Evolutionary conservation across 2,329 filamentous ascomycete species (phyloP).

Genomic region (Capronia coronata): DNA sequence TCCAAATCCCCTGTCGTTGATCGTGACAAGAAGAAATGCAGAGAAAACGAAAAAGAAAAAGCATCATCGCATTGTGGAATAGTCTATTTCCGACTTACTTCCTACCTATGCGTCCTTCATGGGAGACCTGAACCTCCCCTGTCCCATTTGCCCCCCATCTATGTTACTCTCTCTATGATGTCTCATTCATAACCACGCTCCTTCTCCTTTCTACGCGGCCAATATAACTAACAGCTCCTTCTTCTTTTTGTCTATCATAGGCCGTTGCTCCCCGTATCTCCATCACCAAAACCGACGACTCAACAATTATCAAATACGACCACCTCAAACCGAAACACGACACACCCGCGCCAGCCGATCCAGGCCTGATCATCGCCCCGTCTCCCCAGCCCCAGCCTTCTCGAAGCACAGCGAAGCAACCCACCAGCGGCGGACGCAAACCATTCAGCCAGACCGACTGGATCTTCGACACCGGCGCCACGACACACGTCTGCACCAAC

Average conservation of each 20-base stretch:
- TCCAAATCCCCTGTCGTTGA: neutral
- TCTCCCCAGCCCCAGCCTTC: conserved; percentile 1
- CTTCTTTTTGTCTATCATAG: neutral
- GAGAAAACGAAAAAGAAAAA: too few species aligned
- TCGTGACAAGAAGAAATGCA: too few species aligned
- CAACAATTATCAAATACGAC: conserved; percentile 15
- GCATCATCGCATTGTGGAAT: too few species aligned
- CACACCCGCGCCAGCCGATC: conserved; percentile 7
- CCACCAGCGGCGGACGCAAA: conserved; percentile 3
- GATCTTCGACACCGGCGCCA: conserved; percentile 21
- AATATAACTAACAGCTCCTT: neutral
- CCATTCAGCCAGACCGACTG: conserved; percentile 9
- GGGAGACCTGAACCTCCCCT: too few species aligned
- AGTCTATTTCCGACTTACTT: too few species aligned
- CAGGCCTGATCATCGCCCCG: conserved; percentile 8
- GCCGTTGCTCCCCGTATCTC: conserved; percentile 11
- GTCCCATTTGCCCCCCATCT: too few species aligned
- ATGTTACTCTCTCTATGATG: too few species aligned
- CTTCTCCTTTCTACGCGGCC: neutral
- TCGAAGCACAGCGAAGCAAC: neutral
- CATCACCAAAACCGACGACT: conserved; percentile 8
- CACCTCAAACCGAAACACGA: conserved; percentile 5
- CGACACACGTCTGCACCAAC: conserved; percentile 16
- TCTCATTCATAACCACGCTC: too few species aligned
- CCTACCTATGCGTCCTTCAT: too few species aligned